phyloP scores from a whole-genome alignment of 2,329 filamentous ascomycete genomes.

The Monilinia fructigena region DNA sequence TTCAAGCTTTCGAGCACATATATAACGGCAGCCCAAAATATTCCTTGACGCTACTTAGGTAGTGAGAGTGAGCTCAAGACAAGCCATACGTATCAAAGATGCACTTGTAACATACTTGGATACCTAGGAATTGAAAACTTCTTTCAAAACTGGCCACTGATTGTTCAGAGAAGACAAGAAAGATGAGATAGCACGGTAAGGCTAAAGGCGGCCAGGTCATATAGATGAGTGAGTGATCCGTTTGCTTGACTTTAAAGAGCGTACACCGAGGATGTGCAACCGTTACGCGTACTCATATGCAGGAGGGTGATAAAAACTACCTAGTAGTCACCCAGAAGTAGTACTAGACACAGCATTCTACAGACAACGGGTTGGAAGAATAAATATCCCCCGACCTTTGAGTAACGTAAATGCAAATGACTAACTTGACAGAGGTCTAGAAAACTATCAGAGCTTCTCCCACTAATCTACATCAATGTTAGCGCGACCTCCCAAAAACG shows the following conservation, averaged over 20 bases:
- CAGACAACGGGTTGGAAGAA: background rate
- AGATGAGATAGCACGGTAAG: background rate
- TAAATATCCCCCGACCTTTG: background rate
- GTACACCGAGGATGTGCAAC: background rate
- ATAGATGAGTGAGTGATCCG: background rate
- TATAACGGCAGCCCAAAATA: background rate
- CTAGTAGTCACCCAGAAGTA: background rate
- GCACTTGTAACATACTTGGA: background rate
- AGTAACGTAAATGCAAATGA: conserved; percentile 2
- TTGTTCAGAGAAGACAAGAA: background rate
- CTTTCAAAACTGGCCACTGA: background rate
- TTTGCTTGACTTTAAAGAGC: background rate
- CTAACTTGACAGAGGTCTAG: conserved; percentile 5
- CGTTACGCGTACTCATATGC: background rate
- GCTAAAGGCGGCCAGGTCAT: too few relatives aligned
- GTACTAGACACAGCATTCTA: background rate
- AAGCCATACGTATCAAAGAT: background rate
- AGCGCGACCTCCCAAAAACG: background rate
- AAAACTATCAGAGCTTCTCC: background rate
- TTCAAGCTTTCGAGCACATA: background rate
- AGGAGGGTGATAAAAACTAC: background rate
- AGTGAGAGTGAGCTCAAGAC: background rate
- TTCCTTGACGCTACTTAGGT: background rate
- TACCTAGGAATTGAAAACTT: background rate
- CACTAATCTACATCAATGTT: background rate